Evolutionary conservation across 257 asterid species (phyloP), one percentile per base, ranked within the genome.

Genomic region (Rauvolfia tetraphylla): DNA sequence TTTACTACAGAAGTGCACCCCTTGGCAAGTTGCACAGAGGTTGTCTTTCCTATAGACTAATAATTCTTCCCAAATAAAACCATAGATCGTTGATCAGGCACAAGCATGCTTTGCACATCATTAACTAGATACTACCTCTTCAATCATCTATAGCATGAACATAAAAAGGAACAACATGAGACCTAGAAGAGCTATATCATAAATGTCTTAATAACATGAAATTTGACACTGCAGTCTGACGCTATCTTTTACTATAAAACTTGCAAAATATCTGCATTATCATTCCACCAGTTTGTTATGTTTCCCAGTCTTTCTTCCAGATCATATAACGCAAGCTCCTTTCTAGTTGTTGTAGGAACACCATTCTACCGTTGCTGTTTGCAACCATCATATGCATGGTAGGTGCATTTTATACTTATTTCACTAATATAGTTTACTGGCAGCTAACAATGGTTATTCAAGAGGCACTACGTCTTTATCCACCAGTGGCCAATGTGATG

Each of bases 391-490:
- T 36, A 69, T 46, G 38, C 44, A 25, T 59, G 2, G 10, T 41
- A 39, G 57, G 33, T 58, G n/a, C 71, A 56, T 41, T 1, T 0
- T 57, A 6, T 7, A 57, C n/a, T n/a, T n/a, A 27, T 22, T 56
- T 56, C 4, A 25, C 36, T 58, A 27, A 33, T 34, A 33, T 17
- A 15, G 48, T 75, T 34, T 61, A 57, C 79, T 83, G 75, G 76
- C 91, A 91, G 94, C 84, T 88, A 61, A 80, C 82, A 2, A 85
- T 81, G 87, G 88, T 91, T 81, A 89, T 89, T 78, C 91, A 84
- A 57, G 97, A 91, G 80, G 86, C 97, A 7, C 66, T 88, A 33
- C 90, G 95, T 36, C 90, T 91, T 14, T 91, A 93, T 83, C 89
- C 95, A 31, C 97, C 96, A 0, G 90, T 86, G 57, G 88, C 96